A percentile compares a stretch with the other conserved stretches of the same genome.
Evolutionary conservation across 129 eudicot species (phyloP).

Genomic region (Daucus carota): DNA sequence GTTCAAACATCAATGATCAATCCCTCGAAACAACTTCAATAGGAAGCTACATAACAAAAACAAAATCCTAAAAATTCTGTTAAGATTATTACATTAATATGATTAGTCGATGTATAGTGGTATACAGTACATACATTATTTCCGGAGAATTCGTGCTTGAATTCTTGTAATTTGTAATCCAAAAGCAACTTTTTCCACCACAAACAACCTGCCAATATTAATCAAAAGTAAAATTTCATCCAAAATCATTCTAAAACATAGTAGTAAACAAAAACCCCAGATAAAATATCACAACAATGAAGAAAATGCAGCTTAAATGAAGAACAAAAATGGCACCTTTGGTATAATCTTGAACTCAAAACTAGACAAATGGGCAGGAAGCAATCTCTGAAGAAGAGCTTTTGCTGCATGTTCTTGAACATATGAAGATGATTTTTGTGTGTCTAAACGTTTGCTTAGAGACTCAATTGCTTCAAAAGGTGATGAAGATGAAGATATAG

Average conservation of each 20-base stretch:
- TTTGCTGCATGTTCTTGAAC: constrained; percentile 76
- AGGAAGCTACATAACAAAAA: neutral
- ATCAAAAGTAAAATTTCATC: neutral
- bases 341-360: constrained; percentile 57
- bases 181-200: constrained; percentile 84
- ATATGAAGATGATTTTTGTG: constrained; percentile 41
- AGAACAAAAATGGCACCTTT: constrained; percentile 33
- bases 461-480: constrained; percentile 40
- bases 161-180: constrained; percentile 57
- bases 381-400: constrained; percentile 68
- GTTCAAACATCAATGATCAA: neutral
- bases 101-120: neutral
- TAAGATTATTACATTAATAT: too few species aligned
- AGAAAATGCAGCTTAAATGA: neutral
- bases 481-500: constrained; percentile 32
- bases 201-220: constrained; percentile 55
- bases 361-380: constrained; percentile 68
- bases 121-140: constrained; percentile 53
- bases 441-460: constrained; percentile 40
- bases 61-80: too few species aligned
- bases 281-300: neutral
- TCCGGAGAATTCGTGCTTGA: constrained; percentile 50
- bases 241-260: neutral
- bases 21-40: neutral
- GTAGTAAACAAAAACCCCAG: neutral